Conservation (phyloP, 768 basidiomycete genomes). For the Hortiboletus campestris region DNA sequence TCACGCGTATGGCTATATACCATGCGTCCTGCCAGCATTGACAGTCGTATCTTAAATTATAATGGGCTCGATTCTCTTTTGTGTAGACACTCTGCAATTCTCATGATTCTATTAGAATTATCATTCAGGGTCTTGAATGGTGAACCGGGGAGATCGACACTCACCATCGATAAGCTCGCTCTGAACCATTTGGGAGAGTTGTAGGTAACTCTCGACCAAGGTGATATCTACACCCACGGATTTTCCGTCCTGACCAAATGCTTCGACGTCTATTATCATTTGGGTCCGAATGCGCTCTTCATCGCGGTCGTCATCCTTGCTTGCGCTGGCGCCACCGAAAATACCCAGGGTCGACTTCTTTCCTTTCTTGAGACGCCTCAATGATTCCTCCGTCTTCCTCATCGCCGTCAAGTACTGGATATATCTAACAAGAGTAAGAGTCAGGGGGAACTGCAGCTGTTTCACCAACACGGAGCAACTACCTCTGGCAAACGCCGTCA, state of each 20-base stretch:
- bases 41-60: constrained; percentile 8
- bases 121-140: neutral
- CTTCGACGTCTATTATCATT: constrained; percentile 84
- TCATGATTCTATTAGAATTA: constrained; percentile 15
- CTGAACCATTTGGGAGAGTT: constrained; percentile 62
- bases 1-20: constrained; percentile 61
- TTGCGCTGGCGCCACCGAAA: constrained; percentile 54
- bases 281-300: constrained; percentile 83
- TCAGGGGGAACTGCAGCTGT: neutral
- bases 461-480: constrained; percentile 5
- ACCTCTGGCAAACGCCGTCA: constrained; percentile 69
- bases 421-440: constrained; percentile 49
- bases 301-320: constrained; percentile 67
- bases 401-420: constrained; percentile 75
- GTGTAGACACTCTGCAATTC: neutral
- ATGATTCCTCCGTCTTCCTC: constrained; percentile 90
- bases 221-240: constrained; percentile 63
- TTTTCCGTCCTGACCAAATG: constrained; percentile 76
- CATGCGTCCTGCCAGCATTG: constrained; percentile 45
- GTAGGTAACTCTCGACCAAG: constrained; percentile 49
- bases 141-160: neutral
- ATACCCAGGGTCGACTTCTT: constrained; percentile 78
- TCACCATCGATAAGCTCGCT: constrained; percentile 36
- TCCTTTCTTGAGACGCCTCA: constrained; percentile 83
- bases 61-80: neutral